Evolutionary conservation across 2,329 filamentous ascomycete species (phyloP).

Genomic region (Pseudogymnoascus sp.): DNA sequence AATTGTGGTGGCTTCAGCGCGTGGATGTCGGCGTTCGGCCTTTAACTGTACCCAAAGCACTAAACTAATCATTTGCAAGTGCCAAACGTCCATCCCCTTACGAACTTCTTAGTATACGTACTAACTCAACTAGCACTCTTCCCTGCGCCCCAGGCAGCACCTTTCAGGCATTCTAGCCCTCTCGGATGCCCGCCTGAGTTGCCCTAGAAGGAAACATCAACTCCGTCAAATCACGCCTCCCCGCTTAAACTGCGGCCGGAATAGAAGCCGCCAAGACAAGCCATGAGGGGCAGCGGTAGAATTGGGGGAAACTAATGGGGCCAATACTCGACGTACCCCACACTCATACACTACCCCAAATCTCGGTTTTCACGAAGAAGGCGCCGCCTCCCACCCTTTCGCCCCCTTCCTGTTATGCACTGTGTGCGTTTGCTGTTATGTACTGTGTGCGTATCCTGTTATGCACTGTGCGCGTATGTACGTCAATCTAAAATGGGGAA

Average conservation of each 20-base stretch:
- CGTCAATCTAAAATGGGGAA: neutral
- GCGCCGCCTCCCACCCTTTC: neutral
- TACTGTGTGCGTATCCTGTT: neutral
- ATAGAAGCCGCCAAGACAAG: neutral
- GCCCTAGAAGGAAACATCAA: neutral
- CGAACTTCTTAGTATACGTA: neutral
- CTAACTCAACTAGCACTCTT: neutral
- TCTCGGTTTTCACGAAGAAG: neutral
- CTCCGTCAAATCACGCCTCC: neutral
- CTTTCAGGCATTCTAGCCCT: neutral
- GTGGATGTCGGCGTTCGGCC: neutral
- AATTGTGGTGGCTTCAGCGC: neutral
- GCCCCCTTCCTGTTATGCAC: neutral
- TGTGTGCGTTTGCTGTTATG: neutral
- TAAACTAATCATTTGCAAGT: neutral
- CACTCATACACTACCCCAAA: slow-evolving; percentile 1
- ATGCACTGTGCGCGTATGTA: neutral
- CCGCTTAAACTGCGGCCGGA: slow-evolving; percentile 1
- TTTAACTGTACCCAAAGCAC: neutral
- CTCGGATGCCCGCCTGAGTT: neutral
- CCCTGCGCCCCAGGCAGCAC: neutral
- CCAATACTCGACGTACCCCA: neutral
- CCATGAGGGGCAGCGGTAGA: neutral
- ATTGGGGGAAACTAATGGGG: neutral
- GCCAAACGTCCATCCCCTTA: neutral